Evolutionary conservation across 2,329 filamentous ascomycete genomes (phyloP), one percentile per base, ranked within the genome.

Genomic region (Coniochaeta prunicola): DNA sequence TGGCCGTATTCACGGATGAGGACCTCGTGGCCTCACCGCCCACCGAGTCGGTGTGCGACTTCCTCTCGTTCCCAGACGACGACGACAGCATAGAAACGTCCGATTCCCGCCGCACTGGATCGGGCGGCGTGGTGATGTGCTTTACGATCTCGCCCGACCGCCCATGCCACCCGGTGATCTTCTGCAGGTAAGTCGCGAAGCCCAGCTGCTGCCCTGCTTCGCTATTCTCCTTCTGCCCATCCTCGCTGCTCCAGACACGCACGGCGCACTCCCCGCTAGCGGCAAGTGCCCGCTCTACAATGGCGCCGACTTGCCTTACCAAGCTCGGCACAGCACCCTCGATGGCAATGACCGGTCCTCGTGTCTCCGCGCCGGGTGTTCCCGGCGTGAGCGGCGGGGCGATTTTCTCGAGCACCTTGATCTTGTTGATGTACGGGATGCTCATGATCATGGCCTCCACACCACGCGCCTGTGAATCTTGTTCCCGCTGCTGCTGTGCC

Each of bases 311-410:
- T 10, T 82, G 78, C 1, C 76, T 71, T 10, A 83, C 68, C 24
- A 82, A 64, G n/a, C 67, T 66, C 7, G 70, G 63, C 59, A 87
- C 82, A 19, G 88, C 80, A 0, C 92, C 92, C 71, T 97, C 93
- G 30, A 97, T 77, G 0, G 90, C 88, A 62, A 97, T 87, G 38
- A 97, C 82, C 0, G 89, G 84, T 0, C 93, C 92, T n/a, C 92
- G 83, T 7, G 77, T 76, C 64, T 77, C 73, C 60, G 73, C 69
- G 1, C 62, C 62, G 3, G 67, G 63, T 4, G 65, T 66, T 5
- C 70, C 67, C 1, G 74, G 67, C 17, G 74, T 65, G 15, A 90
- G 76, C 0, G 90, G 86, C 26, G 88, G 89, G 53, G 88, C 88
- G 63, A 97, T 91, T 61, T 85, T 86, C 17, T 85, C 80, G 34